Base-by-base conservation (phyloP, 257 asterid species). In the Linderniella brevidens region DNA sequence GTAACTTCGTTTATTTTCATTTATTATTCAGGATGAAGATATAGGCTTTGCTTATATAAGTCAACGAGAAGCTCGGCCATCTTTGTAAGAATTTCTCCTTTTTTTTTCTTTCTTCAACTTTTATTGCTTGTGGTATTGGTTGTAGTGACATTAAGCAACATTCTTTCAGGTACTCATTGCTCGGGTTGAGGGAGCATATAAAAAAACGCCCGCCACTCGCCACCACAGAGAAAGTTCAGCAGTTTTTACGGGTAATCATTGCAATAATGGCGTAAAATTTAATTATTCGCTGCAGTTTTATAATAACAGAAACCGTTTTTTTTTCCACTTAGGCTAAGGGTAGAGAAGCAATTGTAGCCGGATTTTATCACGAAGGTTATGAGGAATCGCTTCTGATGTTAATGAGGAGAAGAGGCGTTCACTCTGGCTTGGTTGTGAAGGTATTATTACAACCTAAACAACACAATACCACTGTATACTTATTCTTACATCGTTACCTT, bases 131-230 rank as follows among this genome's bases (percentile, higher is more conserved):
- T 7, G 7, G 15, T 3, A 9, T 14, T 45, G n/a, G n/a, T n/a
- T n/a, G n/a, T n/a, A n/a, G n/a, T n/a, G n/a, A n/a, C n/a, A n/a
- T 29, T 45, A 13, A 17, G 25, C 18, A 8, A n/a, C 12, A 29
- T 45, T 54, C 29, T 55, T 56, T 50, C 78, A 88, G 98, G 54
- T 74, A 76, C 61, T 76, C 94, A 3, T 50, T 88, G 68, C 69
- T 80, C 53, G 77, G 73, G 48, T 60, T 84, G 68, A 79, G 98
- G 62, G 98, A 88, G 60, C 96, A 88, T 60, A 88, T 88, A 65
- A 88, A 88, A 84, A 88, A 88, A 70, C 96, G 98, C 16, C 98
- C 96, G 36, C 98, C 98, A 48, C 64, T 88, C 49, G 92, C 98
- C 53, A 80, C 98, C 53, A 59, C 98, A 8, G 96, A 88, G 68